Percentiles rank a stretch among this genome's conserved stretches.
phyloP scores from a whole-genome alignment of 306 rosid genomes.

The Trifolium pratense region DNA sequence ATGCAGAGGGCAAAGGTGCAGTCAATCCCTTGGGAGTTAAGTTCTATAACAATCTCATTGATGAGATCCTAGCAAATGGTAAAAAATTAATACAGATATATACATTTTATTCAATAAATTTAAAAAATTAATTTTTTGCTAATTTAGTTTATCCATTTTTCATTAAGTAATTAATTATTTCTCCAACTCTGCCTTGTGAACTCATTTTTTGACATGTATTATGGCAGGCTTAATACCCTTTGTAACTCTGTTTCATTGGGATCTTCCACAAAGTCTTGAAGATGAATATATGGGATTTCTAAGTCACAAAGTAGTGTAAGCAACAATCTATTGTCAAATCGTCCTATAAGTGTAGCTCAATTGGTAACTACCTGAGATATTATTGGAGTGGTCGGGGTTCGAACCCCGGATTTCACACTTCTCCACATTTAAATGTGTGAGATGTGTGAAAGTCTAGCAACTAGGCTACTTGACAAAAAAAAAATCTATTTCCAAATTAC shows the following conservation, averaged over 20 bases:
- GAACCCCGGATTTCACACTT: no score
- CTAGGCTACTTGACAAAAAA: no score
- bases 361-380: no score
- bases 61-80: constrained; percentile 57
- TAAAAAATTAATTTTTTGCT: no score
- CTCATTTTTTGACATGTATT: background rate
- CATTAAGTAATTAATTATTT: background rate
- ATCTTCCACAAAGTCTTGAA: constrained; percentile 60
- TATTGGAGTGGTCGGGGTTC: no score
- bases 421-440: no score
- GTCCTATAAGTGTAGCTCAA: no score
- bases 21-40: constrained; percentile 49
- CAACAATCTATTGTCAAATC: background rate
- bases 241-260: constrained; percentile 63
- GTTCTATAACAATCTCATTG: constrained; percentile 59
- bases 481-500: no score
- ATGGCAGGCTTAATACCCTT: constrained; percentile 47
- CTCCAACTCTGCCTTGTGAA: background rate
- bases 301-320: constrained; percentile 41
- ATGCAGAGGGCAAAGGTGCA: constrained; percentile 48
- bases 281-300: constrained; percentile 56
- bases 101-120: no score
- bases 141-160: background rate
- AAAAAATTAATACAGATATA: no score
- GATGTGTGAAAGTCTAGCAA: no score